phyloP scores from a whole-genome alignment of 2,329 filamentous ascomycete genomes.

The Penicillium sp. region DNA sequence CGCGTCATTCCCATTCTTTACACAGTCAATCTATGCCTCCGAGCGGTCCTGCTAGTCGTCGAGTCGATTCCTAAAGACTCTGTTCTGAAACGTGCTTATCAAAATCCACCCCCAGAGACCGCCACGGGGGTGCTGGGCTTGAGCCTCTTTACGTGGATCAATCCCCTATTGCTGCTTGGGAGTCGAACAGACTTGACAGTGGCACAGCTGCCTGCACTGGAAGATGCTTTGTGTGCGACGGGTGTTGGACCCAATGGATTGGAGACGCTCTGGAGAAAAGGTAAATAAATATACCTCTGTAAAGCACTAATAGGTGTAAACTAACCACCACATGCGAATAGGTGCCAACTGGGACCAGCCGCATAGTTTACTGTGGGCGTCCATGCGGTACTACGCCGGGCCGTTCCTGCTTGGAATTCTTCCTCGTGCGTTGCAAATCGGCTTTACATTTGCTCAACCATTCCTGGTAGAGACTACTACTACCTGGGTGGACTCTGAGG shows the following conservation, averaged over 20 bases:
- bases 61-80: constrained; percentile 1
- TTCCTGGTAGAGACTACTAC: background rate
- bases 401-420: background rate
- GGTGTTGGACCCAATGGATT: background rate
- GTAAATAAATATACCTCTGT: background rate
- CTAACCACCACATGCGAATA: background rate
- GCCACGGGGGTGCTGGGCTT: background rate
- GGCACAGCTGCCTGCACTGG: background rate
- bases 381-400: background rate
- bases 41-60: background rate
- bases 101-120: constrained; percentile 1
- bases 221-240: background rate
- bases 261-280: background rate
- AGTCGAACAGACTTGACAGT: constrained; percentile 2
- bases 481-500: background rate
- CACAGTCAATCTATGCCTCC: background rate
- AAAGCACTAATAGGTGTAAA: background rate
- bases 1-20: constrained; percentile 1
- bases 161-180: constrained; percentile 1
- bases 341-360: background rate
- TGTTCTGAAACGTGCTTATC: constrained; percentile 1
- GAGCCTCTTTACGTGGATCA: constrained; percentile 3
- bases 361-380: constrained; percentile 1
- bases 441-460: background rate
- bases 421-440: background rate